Conservation (phyloP, 1,284 basidiomycete genomes). For the Ustilago curta region DNA sequence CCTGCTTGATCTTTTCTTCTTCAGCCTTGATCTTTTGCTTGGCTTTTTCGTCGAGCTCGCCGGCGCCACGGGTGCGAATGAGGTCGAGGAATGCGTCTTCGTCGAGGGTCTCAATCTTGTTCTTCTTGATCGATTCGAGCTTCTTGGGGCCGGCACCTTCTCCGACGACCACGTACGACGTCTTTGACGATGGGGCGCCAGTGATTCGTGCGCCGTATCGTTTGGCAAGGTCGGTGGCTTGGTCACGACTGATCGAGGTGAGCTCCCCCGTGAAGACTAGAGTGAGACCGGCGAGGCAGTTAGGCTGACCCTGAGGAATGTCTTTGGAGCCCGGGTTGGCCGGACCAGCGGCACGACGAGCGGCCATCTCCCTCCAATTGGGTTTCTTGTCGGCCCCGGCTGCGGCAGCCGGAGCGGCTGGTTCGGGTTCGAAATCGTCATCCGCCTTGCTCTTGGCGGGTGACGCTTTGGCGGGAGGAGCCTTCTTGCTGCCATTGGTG, state of each 20-base stretch:
- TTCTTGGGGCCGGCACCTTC: slow-evolving; percentile 89
- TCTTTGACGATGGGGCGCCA: slow-evolving; percentile 87
- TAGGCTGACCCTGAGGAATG: slow-evolving; percentile 81
- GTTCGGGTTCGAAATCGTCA: slow-evolving; percentile 25
- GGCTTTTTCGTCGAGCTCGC: slow-evolving; percentile 79
- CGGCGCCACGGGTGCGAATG: slow-evolving; percentile 56
- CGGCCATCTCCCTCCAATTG: slow-evolving; percentile 63
- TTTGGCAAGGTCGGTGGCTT: slow-evolving; percentile 87
- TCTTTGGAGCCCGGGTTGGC: slow-evolving; percentile 82
- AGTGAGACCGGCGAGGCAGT: slow-evolving; percentile 86
- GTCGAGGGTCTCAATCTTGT: slow-evolving; percentile 78
- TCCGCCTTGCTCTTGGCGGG: slow-evolving; percentile 23
- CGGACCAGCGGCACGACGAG: slow-evolving; percentile 78
- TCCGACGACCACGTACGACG: slow-evolving; percentile 89
- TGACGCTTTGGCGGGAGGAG: slow-evolving; percentile 28
- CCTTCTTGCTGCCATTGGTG: slow-evolving; percentile 57
- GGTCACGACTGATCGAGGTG: slow-evolving; percentile 85
- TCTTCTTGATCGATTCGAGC: slow-evolving; percentile 83
- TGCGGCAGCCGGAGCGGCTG: slow-evolving; percentile 14
- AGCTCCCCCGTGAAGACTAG: slow-evolving; percentile 94
- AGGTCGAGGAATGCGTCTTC: slow-evolving; percentile 90
- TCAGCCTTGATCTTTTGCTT: slow-evolving; percentile 86
- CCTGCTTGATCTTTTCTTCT: slow-evolving; percentile 72
- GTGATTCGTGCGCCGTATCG: slow-evolving; percentile 84
- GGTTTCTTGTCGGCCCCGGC: slow-evolving; percentile 36